Conservation (phyloP, 495 filamentous ascomycete genomes). For the Daldinia bambusicola region DNA sequence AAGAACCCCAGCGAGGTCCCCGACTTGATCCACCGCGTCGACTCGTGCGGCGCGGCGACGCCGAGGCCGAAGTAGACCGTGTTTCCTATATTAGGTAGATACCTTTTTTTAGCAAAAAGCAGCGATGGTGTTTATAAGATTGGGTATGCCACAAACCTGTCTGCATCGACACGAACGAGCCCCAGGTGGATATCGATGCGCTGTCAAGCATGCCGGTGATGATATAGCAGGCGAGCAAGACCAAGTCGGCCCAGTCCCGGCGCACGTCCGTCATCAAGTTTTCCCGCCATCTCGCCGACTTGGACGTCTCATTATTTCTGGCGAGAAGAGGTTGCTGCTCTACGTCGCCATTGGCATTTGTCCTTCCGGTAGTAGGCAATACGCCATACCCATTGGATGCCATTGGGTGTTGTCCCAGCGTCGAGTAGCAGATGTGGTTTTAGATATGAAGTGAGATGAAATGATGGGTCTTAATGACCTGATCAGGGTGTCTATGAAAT, state of each 20-base stretch:
- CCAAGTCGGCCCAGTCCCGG: conserved; percentile 66
- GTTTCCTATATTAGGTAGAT: conserved; percentile 58
- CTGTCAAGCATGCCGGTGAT: conserved; percentile 80
- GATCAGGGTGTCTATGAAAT: not conserved
- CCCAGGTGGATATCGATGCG: conserved; percentile 76
- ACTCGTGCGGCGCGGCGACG: conserved; percentile 62
- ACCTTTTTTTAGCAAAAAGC: not conserved
- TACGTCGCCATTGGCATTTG: conserved; percentile 45
- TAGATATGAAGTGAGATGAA: too few relatives aligned
- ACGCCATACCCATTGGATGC: conserved; percentile 41
- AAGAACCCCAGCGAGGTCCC: conserved; percentile 71
- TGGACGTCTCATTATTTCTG: conserved; percentile 21
- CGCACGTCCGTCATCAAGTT: conserved; percentile 62
- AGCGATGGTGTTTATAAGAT: not conserved
- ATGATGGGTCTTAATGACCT: not conserved
- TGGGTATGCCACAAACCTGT: conserved; percentile 59
- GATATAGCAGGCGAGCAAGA: conserved; percentile 73
- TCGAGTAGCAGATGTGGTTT: not conserved
- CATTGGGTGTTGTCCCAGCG: conserved; percentile 14
- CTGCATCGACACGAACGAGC: conserved; percentile 82
- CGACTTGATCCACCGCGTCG: conserved; percentile 73
- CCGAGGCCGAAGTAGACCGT: conserved; percentile 80
- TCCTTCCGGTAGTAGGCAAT: conserved; percentile 22
- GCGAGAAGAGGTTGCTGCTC: conserved; percentile 55
- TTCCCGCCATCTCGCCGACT: conserved; percentile 45